Evolutionary conservation across 805 yeast species (phyloP), one percentile per base, ranked within the genome.

Genomic region (Sugiyamaella marilandica): DNA sequence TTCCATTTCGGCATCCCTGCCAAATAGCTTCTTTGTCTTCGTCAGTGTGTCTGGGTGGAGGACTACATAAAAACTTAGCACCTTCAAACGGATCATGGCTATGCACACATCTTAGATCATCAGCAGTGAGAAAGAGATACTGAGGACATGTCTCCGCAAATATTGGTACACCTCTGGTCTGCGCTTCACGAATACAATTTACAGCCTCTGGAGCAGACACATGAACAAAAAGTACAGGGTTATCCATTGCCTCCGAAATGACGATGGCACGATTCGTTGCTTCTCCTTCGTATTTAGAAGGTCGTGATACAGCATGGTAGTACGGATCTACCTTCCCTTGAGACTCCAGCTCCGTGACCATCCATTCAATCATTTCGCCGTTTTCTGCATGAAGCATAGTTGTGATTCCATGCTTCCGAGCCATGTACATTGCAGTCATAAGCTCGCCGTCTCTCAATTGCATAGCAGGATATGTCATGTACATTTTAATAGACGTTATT

Each of bases 381-480:
- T 45, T 45, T 37, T 45, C 48, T 10, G 48, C 48, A 26, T 45
- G 45, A 2, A 41, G 45, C 45, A 41, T 41, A 4, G 45, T 41
- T 10, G 45, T 41, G 33, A 41, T 41, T 19, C 45, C 45, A 11
- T 41, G 45, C 45, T 41, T 41, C 7, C 45, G 45, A 10, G 45
- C 45, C 45, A 41, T 41, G 33, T 19, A 26, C 56, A 77, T 55
- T 5, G 73, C 68, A 13, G 68, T 68, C 60, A 76, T 56, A 21
- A 76, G 55, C 50, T 75, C 73, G n/a, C 67, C 65, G 56, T 76
- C 81, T 31, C 62, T 62, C 32, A 76, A 61, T 53, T 71, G 72
- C 53, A 70, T 66, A 16, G 69, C 66, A 26, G 74, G 75, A 57
- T 76, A 77, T 2, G 80, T 73, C 57, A 76, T 76, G 61, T 74